Conservation (phyloP, 331 rosid genomes). For the Phaseolus coccineus region DNA sequence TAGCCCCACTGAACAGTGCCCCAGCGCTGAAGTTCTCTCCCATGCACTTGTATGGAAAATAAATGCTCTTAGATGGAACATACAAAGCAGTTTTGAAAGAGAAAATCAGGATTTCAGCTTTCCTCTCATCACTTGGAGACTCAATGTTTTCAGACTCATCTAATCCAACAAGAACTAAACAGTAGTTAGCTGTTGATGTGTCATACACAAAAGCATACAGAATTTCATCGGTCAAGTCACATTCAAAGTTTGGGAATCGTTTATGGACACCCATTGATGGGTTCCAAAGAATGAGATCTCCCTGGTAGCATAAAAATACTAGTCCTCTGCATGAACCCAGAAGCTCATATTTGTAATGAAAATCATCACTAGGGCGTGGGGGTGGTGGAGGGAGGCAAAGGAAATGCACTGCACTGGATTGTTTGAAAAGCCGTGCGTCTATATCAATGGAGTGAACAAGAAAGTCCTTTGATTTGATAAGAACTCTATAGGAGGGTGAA, state of each 20-base stretch:
- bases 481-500: background rate
- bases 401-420: background rate
- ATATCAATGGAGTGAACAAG: background rate
- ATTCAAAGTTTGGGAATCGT: background rate
- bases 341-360: background rate
- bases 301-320: background rate
- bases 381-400: background rate
- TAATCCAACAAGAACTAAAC: background rate
- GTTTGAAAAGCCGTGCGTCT: background rate
- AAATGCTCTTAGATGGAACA: no score
- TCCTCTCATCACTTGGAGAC: background rate
- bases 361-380: background rate
- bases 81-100: slow-evolving; percentile 18
- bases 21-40: no score
- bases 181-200: background rate
- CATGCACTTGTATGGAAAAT: no score
- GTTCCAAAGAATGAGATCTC: slow-evolving; percentile 17
- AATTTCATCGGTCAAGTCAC: no score
- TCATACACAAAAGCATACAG: background rate
- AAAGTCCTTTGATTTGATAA: background rate
- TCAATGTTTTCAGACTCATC: background rate
- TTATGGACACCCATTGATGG: background rate
- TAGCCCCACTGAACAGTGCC: background rate
- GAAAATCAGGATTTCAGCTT: background rate
- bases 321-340: background rate